Base-by-base conservation (phyloP, 176 grass and related monocot genomes). In the Triticum urartu region DNA sequence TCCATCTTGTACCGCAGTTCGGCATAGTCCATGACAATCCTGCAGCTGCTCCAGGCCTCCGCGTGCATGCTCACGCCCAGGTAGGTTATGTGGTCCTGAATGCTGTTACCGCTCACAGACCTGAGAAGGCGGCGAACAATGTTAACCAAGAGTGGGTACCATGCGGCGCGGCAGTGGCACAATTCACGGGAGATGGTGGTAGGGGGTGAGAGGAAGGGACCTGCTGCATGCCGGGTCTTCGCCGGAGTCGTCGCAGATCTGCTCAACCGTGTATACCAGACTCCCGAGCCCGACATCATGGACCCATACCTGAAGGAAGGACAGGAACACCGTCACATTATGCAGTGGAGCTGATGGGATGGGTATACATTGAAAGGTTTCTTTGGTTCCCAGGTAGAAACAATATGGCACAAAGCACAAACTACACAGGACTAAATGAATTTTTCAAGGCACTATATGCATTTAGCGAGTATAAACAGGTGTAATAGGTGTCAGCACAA, bases 181-280 rank as follows among this genome's bases (percentile, higher is more conserved):
- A 34, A 3, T 48, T 38, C 15, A 58, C 20, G 34, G 3, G 79
- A n/a, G 54, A 67, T 64, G 68, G 21, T 18, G 80, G 13, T 30
- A 3, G 6, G 1, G 11, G 52, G 48, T 5, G 36, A 40, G n/a
- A 84, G 17, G 20, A 42, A 84, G 18, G 52, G 78, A 88, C 94
- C 91, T 96, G 89, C 94, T 76, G 87, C 94, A 96, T 68, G 91
- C 81, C 42, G 94, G 94, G 86, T 96, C 94, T 90, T 93, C 91
- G 15, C 94, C 94, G 32, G 91, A 93, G 82, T 83, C 91, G 24
- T 96, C 91, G 11, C 91, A 96, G 40, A 96, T 82, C 82, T 93
- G 88, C 79, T 96, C 94, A 34, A 84, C 52, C 21, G 81, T 10
- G 62, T 96, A 96, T 35, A 91, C 68, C 11, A 91, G 68, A 84